A percentile compares a stretch with the other conserved stretches of the same genome.
Evolutionary conservation across 805 yeast species (phyloP).

Genomic region (Candida xiaguanensis): DNA sequence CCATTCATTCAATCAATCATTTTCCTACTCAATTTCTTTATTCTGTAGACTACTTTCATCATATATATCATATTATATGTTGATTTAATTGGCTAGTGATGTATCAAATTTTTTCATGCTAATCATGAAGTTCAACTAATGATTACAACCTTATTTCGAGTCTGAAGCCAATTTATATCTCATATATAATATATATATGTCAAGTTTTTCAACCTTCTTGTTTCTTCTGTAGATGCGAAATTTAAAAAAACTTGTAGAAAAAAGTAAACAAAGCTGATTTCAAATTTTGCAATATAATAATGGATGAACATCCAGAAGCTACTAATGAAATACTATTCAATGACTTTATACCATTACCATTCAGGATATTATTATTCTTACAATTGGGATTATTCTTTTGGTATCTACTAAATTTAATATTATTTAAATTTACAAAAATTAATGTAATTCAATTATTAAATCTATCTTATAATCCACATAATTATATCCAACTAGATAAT

Average conservation of each 20-base stretch:
- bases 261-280: neutral
- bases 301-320: conserved; percentile 12
- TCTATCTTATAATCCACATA: conserved; percentile 37
- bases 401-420: conserved; percentile 42
- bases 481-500: conserved; percentile 25
- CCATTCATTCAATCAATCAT: no score
- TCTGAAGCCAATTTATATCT: conserved; percentile 12
- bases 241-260: no score
- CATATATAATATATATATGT: neutral
- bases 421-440: conserved; percentile 33
- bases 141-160: conserved; percentile 36
- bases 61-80: no score
- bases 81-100: conserved; percentile 48
- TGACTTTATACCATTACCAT: conserved; percentile 35
- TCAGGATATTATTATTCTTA: conserved; percentile 45
- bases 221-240: no score
- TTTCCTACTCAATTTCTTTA: neutral
- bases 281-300: no score
- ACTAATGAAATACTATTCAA: conserved; percentile 19
- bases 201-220: no score
- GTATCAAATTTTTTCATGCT: conserved; percentile 46
- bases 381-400: conserved; percentile 53
- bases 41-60: no score
- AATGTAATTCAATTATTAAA: conserved; percentile 45
- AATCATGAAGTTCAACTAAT: conserved; percentile 51